Base-by-base conservation (phyloP, 1,284 basidiomycete genomes). In the Ustilago bromivora region DNA sequence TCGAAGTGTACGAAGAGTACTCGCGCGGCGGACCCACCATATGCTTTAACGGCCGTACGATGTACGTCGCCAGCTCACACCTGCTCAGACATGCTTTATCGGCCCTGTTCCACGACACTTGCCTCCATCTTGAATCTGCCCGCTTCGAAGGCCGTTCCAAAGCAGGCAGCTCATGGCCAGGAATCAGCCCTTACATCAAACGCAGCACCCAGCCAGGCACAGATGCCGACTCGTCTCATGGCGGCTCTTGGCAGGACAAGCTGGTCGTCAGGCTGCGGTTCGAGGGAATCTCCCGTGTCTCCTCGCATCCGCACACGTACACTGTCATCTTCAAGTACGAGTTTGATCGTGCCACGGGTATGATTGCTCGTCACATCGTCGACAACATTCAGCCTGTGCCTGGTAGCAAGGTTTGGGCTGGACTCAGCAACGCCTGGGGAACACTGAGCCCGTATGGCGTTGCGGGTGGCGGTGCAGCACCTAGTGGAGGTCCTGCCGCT, bases 381-480 rank as follows among this genome's bases (percentile, higher is more conserved):
- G 83, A 85, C 64, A 76, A 81, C 40, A 83, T 85, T 53, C 77
- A 83, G 74, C 84, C 84, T 8, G 76, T 79, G 8, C 81, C 82
- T 0, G 82, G 82, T 4, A 78, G 75, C 54, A 80, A 78, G 43
- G 71, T 84, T 4, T 79, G 74, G 76, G 78, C 71, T 7, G 76
- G 72, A 3, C 57, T 78, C 11, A 71, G 55, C 28, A 52, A 64
- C 36, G 76, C 71, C 8, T 78, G 64, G 64, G 76, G 67, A n/a
- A 57, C 41, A 9, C 19, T 78, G 51, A 74, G 64, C 17, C 76
- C 71, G 31, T 46, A 46, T 19, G 43, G 19, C 15, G 43, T 46
- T 46, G 61, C 47, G 0, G 74, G 65, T 7, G 67, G 67, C 15
- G 61, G 68, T 38, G 53, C 63, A 13, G 57, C 61, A 31, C 52